A percentile compares a stretch with the other conserved stretches of the same genome.
Conservation (phyloP, 352 stramenopile genomes). For the Poterioochromonas sp. region DNA sequence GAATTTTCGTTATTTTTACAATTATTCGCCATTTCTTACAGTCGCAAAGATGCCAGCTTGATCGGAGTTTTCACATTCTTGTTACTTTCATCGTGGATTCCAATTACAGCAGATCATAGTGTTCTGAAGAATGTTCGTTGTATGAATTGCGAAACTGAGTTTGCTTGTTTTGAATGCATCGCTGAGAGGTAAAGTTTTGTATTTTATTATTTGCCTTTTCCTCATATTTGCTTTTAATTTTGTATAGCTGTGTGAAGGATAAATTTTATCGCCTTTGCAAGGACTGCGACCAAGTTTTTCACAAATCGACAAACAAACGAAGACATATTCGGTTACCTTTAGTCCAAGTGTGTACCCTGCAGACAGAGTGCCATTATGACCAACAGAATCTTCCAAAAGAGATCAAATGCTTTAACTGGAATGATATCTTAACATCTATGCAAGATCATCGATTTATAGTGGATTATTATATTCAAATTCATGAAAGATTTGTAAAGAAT, state of each 20-base stretch:
- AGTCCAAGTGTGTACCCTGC: too few species aligned
- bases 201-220: not conserved
- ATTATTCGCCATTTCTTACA: too few species aligned
- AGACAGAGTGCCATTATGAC: too few species aligned
- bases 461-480: too few species aligned
- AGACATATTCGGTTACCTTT: not conserved
- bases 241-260: not conserved
- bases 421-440: too few species aligned
- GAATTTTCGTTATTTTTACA: too few species aligned
- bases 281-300: constrained; percentile 7
- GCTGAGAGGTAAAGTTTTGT: not conserved
- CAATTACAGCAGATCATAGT: not conserved
- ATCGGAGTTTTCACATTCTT: too few species aligned
- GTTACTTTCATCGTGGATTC: not conserved
- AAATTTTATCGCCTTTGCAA: not conserved
- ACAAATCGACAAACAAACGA: constrained; percentile 1
- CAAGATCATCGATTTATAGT: too few species aligned
- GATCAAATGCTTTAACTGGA: too few species aligned
- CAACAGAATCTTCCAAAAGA: too few species aligned
- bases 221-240: not conserved
- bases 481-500: too few species aligned
- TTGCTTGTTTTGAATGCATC: not conserved
- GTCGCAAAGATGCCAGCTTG: too few species aligned
- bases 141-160: constrained; percentile 11
- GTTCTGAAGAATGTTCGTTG: not conserved